These are phyloP conservation scores for Dionaea muscipula DNA, from an alignment of 179 eudicot genomes.

Conservation along the genomic window DNA sequence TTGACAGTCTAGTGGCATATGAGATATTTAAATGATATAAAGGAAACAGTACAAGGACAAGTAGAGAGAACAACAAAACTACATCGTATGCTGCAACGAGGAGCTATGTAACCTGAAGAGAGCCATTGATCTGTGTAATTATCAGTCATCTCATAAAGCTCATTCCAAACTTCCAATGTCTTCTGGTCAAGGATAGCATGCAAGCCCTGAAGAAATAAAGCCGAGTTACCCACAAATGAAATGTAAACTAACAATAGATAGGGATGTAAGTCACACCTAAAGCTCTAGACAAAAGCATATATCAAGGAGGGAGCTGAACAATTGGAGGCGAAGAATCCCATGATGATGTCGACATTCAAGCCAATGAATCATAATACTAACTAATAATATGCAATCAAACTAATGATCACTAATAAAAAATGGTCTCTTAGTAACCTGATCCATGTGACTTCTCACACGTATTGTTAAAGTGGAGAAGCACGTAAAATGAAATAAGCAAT, in stretches of 20 bases:
- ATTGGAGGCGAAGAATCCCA: too few species aligned
- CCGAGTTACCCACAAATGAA: constrained; percentile 1
- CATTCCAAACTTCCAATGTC: constrained; percentile 48
- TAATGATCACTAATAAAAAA: too few species aligned
- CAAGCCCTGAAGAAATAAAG: constrained; percentile 55
- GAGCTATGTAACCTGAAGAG: constrained; percentile 64
- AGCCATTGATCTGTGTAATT: constrained; percentile 78
- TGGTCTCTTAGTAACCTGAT: too few species aligned
- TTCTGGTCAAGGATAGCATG: constrained; percentile 44
- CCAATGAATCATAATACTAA: too few species aligned
- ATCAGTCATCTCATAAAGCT: constrained; percentile 67
- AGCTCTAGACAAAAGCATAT: too few species aligned
- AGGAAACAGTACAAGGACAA: not conserved
- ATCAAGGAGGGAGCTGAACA: too few species aligned
- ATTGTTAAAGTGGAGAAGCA: not conserved
- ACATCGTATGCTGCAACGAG: not conserved
- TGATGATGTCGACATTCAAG: too few species aligned
- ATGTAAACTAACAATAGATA: not conserved
- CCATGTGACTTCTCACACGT: too few species aligned
- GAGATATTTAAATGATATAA: not conserved
- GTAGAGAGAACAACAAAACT: not conserved
- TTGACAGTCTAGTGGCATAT: not conserved
- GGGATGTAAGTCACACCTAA: not conserved
- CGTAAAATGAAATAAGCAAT: not conserved
- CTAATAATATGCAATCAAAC: too few species aligned